Conservation (phyloP, 371 early-diverging fungal genomes). For the Mycotypha africana region DNA sequence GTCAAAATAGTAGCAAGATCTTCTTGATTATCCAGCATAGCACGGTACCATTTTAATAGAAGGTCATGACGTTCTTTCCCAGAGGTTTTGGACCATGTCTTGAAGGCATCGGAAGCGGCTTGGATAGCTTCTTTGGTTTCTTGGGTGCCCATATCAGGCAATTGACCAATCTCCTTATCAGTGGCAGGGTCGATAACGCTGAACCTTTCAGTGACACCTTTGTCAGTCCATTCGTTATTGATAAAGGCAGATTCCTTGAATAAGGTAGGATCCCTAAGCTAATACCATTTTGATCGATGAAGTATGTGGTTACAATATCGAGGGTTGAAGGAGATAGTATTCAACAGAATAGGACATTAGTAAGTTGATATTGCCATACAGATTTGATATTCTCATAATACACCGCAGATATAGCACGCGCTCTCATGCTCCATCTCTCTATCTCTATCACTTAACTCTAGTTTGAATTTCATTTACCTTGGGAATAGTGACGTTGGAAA, state of each 20-base stretch:
- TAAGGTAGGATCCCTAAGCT: conserved; percentile 52
- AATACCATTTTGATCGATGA: too few relatives aligned
- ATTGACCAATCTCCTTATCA: conserved; percentile 56
- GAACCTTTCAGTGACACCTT: conserved; percentile 37
- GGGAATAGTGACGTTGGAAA: conserved; percentile 22
- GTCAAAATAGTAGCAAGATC: conserved; percentile 77
- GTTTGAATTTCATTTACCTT: conserved; percentile 17
- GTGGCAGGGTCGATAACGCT: conserved; percentile 64
- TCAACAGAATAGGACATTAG: neutral
- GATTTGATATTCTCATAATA: too few relatives aligned
- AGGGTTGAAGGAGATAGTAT: too few relatives aligned
- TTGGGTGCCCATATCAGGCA: conserved; percentile 61
- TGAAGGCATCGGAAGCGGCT: conserved; percentile 56
- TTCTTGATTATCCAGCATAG: conserved; percentile 63
- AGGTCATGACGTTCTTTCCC: conserved; percentile 59
- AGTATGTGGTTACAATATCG: too few relatives aligned
- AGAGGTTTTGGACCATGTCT: conserved; percentile 57
- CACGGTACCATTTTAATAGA: conserved; percentile 63
- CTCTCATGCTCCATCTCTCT: too few relatives aligned
- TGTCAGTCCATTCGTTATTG: conserved; percentile 50
- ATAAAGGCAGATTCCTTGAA: conserved; percentile 49
- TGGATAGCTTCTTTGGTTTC: conserved; percentile 60
- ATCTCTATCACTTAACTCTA: neutral
- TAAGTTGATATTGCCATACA: neutral
- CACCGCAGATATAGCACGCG: too few relatives aligned